phyloP scores from a whole-genome alignment of 1,284 basidiomycete species.

The Blastosporella zonata region DNA sequence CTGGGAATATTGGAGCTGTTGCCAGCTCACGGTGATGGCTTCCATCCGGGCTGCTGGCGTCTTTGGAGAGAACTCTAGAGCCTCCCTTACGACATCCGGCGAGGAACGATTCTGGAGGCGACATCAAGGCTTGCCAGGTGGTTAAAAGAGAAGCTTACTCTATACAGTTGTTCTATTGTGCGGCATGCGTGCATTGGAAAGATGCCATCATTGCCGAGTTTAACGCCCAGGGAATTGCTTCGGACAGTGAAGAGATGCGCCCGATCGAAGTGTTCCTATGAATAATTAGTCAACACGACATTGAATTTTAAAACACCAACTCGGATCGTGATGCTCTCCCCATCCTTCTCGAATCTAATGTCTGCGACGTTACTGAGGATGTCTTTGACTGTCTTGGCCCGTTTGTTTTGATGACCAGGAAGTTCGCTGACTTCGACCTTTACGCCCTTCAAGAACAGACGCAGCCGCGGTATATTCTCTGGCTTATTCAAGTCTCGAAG shows the following conservation, averaged over 20 bases:
- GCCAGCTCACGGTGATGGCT: conserved; percentile 27
- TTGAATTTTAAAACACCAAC: conserved; percentile 17
- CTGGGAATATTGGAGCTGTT: conserved; percentile 29
- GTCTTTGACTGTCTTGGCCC: conserved; percentile 31
- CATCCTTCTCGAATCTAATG: conserved; percentile 31
- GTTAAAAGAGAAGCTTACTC: conserved; percentile 17
- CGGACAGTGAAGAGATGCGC: conserved; percentile 25
- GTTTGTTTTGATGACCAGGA: conserved; percentile 22
- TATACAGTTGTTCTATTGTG: conserved; percentile 30
- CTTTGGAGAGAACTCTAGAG: conserved; percentile 28
- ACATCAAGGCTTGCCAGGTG: background rate
- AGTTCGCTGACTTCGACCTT: conserved; percentile 27
- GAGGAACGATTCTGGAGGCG: conserved; percentile 26
- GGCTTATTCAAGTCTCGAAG: conserved; percentile 15
- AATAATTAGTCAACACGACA: background rate
- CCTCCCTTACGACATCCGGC: conserved; percentile 28
- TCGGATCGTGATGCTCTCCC: conserved; percentile 27
- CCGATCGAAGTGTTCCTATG: conserved; percentile 32
- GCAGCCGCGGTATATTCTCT: conserved; percentile 24
- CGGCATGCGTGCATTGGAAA: conserved; percentile 29
- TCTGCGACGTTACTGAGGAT: conserved; percentile 30
- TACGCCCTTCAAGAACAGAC: conserved; percentile 29
- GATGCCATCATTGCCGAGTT: conserved; percentile 25
- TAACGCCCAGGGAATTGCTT: conserved; percentile 26
- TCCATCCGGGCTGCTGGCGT: conserved; percentile 24